These are phyloP conservation scores for Xerocomellus intermedius DNA, from an alignment of 768 basidiomycete species.

Conservation along the genomic window DNA sequence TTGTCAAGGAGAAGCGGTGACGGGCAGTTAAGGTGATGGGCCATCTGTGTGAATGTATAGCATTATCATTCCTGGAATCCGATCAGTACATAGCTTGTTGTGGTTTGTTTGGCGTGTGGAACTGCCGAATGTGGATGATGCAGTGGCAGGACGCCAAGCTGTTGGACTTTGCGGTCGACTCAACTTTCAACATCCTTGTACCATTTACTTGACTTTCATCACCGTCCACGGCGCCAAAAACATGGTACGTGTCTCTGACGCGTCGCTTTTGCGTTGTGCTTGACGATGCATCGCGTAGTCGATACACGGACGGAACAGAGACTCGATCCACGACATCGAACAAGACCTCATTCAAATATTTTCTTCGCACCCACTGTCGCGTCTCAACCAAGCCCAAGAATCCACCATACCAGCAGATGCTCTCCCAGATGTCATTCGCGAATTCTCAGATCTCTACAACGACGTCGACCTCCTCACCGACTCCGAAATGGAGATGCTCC, in stretches of 20 bases:
- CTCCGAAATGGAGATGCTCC: conserved; percentile 62
- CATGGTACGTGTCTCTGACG: conserved; percentile 25
- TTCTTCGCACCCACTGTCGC: conserved; percentile 57
- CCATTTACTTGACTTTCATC: neutral
- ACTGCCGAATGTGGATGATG: conserved; percentile 1
- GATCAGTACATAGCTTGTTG: conserved; percentile 3
- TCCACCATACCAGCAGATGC: conserved; percentile 67
- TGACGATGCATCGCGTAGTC: conserved; percentile 22
- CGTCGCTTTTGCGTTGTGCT: conserved; percentile 1
- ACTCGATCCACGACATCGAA: conserved; percentile 71
- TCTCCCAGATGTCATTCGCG: conserved; percentile 67
- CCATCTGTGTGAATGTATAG: neutral
- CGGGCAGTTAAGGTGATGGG: neutral
- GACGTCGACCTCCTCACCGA: conserved; percentile 62
- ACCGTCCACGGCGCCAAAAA: conserved; percentile 7
- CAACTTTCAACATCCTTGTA: conserved; percentile 6
- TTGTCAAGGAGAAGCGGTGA: conserved; percentile 72
- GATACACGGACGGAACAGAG: conserved; percentile 57
- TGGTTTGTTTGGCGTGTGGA: conserved; percentile 25
- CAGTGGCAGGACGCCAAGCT: neutral
- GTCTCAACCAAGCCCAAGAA: conserved; percentile 56
- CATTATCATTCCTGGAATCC: neutral
- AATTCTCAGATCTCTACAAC: conserved; percentile 58
- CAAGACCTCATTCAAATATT: conserved; percentile 68
- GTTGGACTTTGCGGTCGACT: conserved; percentile 8